Percentiles rank a stretch among this genome's conserved stretches.
These are phyloP conservation scores for Rhazya stricta DNA, from an alignment of 257 asterid species.

Conservation along the genomic window DNA sequence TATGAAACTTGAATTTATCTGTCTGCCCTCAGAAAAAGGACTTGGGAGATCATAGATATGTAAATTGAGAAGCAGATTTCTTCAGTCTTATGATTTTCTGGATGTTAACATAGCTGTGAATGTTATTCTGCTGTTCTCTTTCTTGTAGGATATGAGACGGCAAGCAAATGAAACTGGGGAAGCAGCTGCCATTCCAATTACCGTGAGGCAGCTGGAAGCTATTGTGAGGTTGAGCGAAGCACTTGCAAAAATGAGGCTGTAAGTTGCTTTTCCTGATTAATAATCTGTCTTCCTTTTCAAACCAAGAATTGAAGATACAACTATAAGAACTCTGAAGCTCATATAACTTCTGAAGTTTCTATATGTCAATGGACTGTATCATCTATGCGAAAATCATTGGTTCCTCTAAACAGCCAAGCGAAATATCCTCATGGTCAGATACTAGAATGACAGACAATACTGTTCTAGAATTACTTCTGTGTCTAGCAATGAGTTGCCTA, in stretches of 20 bases:
- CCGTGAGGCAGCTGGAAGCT: slow-evolving; percentile 99
- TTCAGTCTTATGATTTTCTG: neutral
- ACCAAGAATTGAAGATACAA: neutral
- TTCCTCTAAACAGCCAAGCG: neutral
- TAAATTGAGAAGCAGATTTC: neutral
- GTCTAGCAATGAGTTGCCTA: neutral
- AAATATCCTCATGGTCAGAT: neutral
- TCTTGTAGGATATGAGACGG: slow-evolving; percentile 75
- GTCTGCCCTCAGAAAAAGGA: neutral
- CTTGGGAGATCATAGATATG: neutral
- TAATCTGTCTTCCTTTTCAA: neutral
- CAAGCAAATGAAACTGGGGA: slow-evolving; percentile 94
- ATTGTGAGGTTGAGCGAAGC: slow-evolving; percentile 93
- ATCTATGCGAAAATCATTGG: neutral
- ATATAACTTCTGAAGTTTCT: neutral
- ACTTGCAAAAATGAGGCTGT: slow-evolving; percentile 91
- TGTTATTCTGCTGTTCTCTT: slow-evolving; percentile 6
- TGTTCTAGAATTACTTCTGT: neutral
- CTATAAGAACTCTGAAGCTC: neutral
- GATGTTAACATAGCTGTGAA: neutral
- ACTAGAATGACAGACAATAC: neutral
- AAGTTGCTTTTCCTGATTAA: slow-evolving; percentile 30
- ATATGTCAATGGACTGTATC: neutral
- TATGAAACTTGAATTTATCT: neutral
- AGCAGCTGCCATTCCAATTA: slow-evolving; percentile 84